A percentile compares a stretch with the other conserved stretches of the same genome.
phyloP scores from a whole-genome alignment of 2,329 filamentous ascomycete species.

The Exophiala alcalophila region DNA sequence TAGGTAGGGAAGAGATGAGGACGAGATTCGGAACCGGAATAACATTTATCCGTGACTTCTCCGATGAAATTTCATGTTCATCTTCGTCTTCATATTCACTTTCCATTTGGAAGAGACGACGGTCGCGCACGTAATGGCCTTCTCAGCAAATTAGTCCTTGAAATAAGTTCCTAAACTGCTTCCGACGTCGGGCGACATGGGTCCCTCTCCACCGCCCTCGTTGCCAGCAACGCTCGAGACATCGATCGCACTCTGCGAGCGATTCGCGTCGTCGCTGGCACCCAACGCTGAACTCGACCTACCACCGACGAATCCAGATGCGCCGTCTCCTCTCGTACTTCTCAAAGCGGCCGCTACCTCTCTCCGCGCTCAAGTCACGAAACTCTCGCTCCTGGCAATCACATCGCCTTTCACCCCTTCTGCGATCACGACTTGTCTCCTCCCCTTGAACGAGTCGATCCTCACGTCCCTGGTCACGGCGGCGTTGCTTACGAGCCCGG shows the following conservation, averaged over 20 bases:
- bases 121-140: too few species aligned
- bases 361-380: conserved; percentile 79
- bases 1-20: too few species aligned
- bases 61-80: too few species aligned
- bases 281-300: conserved; percentile 16
- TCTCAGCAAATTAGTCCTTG: too few species aligned
- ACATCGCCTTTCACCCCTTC: conserved; percentile 82
- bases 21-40: too few species aligned
- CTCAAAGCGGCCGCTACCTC: conserved; percentile 69
- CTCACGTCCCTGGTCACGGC: conserved; percentile 72
- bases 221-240: conserved; percentile 24
- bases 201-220: background rate
- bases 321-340: conserved; percentile 56
- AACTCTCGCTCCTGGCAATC: conserved; percentile 80
- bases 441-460: conserved; percentile 68
- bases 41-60: too few species aligned
- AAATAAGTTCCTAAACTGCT: too few species aligned
- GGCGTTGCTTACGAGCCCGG: conserved; percentile 61
- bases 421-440: conserved; percentile 67
- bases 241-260: conserved; percentile 22
- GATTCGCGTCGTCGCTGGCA: conserved; percentile 20
- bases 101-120: too few species aligned
- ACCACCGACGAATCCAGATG: conserved; percentile 9
- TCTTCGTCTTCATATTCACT: too few species aligned
- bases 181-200: background rate